Evolutionary conservation across 345 rosid species (phyloP), one percentile per base, ranked within the genome.

Genomic region (Heritiera fomes): DNA sequence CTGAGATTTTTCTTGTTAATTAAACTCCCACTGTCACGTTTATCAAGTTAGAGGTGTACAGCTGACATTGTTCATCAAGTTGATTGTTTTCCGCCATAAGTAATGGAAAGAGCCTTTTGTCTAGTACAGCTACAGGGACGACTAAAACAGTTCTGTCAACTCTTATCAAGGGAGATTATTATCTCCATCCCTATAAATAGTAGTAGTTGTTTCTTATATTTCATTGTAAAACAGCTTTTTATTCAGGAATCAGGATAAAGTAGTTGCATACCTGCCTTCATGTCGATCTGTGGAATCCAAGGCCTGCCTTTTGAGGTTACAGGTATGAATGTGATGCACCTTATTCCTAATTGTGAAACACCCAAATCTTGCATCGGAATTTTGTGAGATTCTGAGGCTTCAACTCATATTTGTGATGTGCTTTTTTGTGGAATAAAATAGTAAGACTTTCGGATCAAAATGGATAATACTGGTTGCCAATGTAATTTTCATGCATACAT

Each of bases 281-380:
- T 10, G 61, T 83, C 75, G 60, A 30, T 71, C 60, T 83, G 85
- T 8, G 88, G 92, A 75, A 85, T 87, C 78, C 92, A 89, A 52
- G 92, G 90, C 53, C 64, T 87, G 69, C 88, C 89, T 75, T 85
- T 89, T 14, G 92, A 89, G 79, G 85, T 89, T 73, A 87, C 88
- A 3, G 88, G 89, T 89, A 80, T 56, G 77, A 40, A 7, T 45
- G 10, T 17, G 61, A 72, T 23, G 8, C 12, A 34, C 30, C 46
- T 72, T 9, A 13, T 53, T 72, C 15, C 62, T 5, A 34, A 34
- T 34, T 34, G 38, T 34, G 3, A 1, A 34, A 34, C 38, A 34
- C 38, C 3, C 38, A 1, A 34, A 34, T 34, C 38, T 34, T 34
- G 3, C 38, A 2, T 34, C 38, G 38, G 3, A 3, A 34, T 34